Evolutionary conservation across 495 filamentous ascomycete species (phyloP).

Genomic region (Bombardia bombarda): DNA sequence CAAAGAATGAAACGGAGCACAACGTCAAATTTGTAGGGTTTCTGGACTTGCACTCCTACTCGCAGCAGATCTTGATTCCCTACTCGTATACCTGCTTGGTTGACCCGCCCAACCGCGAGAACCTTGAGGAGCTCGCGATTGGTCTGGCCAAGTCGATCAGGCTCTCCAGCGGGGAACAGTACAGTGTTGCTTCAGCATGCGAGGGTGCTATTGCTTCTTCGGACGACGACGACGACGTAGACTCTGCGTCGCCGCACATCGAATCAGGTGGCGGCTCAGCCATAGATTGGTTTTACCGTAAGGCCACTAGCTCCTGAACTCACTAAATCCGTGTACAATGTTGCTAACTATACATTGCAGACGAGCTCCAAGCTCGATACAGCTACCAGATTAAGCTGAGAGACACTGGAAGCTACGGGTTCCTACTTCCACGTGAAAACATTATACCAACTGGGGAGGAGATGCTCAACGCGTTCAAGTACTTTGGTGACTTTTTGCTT

Average conservation of each 20-base stretch:
- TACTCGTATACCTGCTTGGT: slow-evolving; percentile 77
- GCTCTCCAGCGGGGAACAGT: slow-evolving; percentile 61
- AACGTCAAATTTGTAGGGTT: slow-evolving; percentile 69
- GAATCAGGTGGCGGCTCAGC: slow-evolving; percentile 75
- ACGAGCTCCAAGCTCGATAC: slow-evolving; percentile 71
- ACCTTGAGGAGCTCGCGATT: slow-evolving; percentile 80
- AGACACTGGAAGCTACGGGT: slow-evolving; percentile 91
- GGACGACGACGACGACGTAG: slow-evolving; percentile 24
- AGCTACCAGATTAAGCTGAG: slow-evolving; percentile 93
- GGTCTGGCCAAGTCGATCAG: slow-evolving; percentile 89
- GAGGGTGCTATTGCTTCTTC: slow-evolving; percentile 58
- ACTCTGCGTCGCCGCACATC: slow-evolving; percentile 34
- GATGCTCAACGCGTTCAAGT: slow-evolving; percentile 69
- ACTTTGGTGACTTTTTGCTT: slow-evolving; percentile 70
- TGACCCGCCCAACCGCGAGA: slow-evolving; percentile 78
- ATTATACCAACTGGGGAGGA: slow-evolving; percentile 90
- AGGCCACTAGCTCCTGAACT: slow-evolving; percentile 1
- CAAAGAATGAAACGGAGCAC: slow-evolving; percentile 67
- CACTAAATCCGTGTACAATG: neutral
- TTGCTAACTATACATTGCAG: slow-evolving; percentile 8
- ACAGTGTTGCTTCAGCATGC: slow-evolving; percentile 80
- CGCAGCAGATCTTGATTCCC: slow-evolving; percentile 89
- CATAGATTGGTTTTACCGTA: slow-evolving; percentile 89
- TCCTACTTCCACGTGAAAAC: slow-evolving; percentile 76
- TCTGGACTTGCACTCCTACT: slow-evolving; percentile 91